Evolutionary conservation across 257 asterid genomes (phyloP).

Genomic region (Ilex aquifolium): DNA sequence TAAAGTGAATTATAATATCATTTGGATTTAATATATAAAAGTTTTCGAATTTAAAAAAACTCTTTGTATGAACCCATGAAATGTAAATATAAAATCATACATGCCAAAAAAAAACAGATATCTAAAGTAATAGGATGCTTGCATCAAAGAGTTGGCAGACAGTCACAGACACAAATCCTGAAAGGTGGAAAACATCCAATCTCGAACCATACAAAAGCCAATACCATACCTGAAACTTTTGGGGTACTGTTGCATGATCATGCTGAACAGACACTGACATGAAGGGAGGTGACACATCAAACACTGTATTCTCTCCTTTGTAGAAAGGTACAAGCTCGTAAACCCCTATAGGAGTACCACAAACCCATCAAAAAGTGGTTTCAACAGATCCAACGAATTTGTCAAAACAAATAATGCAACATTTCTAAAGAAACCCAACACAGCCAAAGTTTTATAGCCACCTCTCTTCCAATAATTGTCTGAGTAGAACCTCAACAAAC

Average conservation of each 20-base stretch:
- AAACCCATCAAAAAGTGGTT: slow-evolving; percentile 15
- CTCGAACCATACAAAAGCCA: background rate
- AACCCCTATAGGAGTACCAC: slow-evolving; percentile 46
- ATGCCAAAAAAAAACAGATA: too few relatives aligned
- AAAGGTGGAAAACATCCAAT: background rate
- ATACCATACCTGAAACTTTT: slow-evolving; percentile 74
- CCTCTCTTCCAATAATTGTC: too few relatives aligned
- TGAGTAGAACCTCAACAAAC: too few relatives aligned
- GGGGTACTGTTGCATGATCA: slow-evolving; percentile 61
- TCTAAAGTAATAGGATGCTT: slow-evolving; percentile 5
- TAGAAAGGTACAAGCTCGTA: slow-evolving; percentile 90
- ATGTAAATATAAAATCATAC: too few relatives aligned
- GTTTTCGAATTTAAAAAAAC: too few relatives aligned
- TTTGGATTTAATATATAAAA: too few relatives aligned
- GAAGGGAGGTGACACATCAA: slow-evolving; percentile 96
- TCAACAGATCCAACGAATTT: background rate
- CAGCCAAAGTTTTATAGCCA: too few relatives aligned
- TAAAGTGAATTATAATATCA: too few relatives aligned
- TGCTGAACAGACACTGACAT: slow-evolving; percentile 65
- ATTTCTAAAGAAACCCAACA: too few relatives aligned
- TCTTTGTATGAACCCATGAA: too few relatives aligned
- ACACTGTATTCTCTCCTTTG: slow-evolving; percentile 94
- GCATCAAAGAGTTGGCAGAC: background rate
- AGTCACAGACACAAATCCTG: slow-evolving; percentile 5
- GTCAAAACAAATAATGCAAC: background rate